These are phyloP conservation scores for Penicillium bialowiezense DNA, from an alignment of 495 filamentous ascomycete genomes.

Conservation along the genomic window DNA sequence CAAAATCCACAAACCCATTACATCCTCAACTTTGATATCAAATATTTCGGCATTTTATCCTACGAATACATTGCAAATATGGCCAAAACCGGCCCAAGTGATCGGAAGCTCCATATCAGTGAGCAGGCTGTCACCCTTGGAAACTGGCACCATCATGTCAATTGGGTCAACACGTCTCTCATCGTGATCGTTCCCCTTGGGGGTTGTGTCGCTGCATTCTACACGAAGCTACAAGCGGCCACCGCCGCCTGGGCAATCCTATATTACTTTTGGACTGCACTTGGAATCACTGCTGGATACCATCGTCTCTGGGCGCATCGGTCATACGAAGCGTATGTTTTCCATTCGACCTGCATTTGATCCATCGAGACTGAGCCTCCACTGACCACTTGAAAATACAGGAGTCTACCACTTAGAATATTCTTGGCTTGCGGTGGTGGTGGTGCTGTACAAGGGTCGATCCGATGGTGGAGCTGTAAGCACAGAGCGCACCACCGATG, in stretches of 20 bases:
- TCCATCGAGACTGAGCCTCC: neutral
- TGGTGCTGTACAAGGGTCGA: conserved; percentile 87
- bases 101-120: conserved; percentile 37
- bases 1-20: too few species aligned
- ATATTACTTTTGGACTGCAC: conserved; percentile 84
- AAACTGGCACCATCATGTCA: conserved; percentile 91
- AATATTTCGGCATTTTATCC: neutral
- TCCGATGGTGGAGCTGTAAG: conserved; percentile 89
- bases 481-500: conserved; percentile 93
- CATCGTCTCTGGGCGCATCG: conserved; percentile 84
- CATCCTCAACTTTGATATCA: neutral
- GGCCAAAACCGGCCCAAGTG: neutral
- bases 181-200: conserved; percentile 75
- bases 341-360: neutral
- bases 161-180: conserved; percentile 81
- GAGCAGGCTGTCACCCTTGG: conserved; percentile 63
- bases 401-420: conserved; percentile 70
- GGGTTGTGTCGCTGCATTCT: conserved; percentile 69
- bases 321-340: conserved; percentile 53
- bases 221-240: conserved; percentile 61
- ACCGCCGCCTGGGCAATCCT: conserved; percentile 72
- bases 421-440: conserved; percentile 83
- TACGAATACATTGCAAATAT: neutral
- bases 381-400: conserved; percentile 41
- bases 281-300: conserved; percentile 74